Evolutionary conservation across 306 rosid genomes (phyloP).

Genomic region (Aeschynomene evenia): DNA sequence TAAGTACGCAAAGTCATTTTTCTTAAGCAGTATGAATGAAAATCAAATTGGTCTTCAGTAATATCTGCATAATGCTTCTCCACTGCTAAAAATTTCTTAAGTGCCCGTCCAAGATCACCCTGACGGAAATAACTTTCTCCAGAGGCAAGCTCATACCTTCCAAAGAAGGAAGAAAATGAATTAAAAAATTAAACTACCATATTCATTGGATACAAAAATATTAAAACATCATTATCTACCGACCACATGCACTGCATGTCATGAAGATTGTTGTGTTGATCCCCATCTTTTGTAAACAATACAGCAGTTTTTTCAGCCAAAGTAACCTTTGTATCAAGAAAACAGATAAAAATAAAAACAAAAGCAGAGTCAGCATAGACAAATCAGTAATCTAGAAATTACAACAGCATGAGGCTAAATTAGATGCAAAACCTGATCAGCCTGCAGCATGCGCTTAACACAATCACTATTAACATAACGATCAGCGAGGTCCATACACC

Average conservation of each 20-base stretch:
- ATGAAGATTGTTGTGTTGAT: slow-evolving; percentile 95
- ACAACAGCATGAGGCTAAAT: background rate
- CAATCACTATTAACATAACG: slow-evolving; percentile 95
- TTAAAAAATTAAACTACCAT: slow-evolving; percentile 26
- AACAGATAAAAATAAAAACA: slow-evolving; percentile 1
- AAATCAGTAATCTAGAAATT: slow-evolving; percentile 11
- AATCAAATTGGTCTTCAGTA: slow-evolving; percentile 97
- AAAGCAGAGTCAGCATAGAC: slow-evolving; percentile 22
- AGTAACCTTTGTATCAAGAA: slow-evolving; percentile 56
- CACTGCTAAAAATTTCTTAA: slow-evolving; percentile 87
- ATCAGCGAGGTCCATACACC: slow-evolving; percentile 98
- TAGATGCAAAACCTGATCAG: slow-evolving; percentile 73
- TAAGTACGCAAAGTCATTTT: slow-evolving; percentile 97
- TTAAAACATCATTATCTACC: slow-evolving; percentile 36
- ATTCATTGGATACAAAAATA: slow-evolving; percentile 17
- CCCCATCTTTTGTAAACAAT: slow-evolving; percentile 97
- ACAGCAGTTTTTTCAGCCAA: slow-evolving; percentile 98
- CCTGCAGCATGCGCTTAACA: slow-evolving; percentile 98
- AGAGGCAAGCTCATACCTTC: slow-evolving; percentile 95
- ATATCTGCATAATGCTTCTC: slow-evolving; percentile 98
- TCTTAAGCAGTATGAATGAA: slow-evolving; percentile 96
- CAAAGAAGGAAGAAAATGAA: slow-evolving; percentile 21
- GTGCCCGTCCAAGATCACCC: slow-evolving; percentile 84
- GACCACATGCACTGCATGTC: slow-evolving; percentile 99
- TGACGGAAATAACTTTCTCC: slow-evolving; percentile 98